Evolutionary conservation across 2,329 filamentous ascomycete species (phyloP), one percentile per base, ranked within the genome.

Genomic region (Escovopsis weberi): DNA sequence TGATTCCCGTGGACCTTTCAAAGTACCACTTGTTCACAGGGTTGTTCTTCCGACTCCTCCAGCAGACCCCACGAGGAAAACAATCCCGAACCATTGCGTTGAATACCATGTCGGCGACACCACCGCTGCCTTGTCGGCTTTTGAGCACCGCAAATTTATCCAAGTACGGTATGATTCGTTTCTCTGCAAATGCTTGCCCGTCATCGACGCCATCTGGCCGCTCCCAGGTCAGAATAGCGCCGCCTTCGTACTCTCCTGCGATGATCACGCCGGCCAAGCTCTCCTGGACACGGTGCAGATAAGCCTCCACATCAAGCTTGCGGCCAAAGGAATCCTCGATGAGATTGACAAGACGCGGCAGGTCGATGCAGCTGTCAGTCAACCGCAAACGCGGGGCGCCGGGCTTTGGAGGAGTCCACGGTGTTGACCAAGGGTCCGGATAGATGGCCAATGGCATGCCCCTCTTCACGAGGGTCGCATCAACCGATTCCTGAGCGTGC

Each of bases 11-110:
- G 2, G 85, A 85, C 39, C 91, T 73, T 63, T 98, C 91, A 63
- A 96, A 95, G 60, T 98, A 98, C 91, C 91, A 98, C 59, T 95
- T 95, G 58, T 98, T 98, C 4, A 98, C 91, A 0, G 88, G 89
- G 56, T 98, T 96, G 57, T 88, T 78, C 55, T 82, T 82, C 41
- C 91, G 71, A 57, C 85, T 93, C 44, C 88, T 72, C 91, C 91
- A 98, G 55, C 88, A 93, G 2, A 96, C 84, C 1, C 91, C 91
- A 2, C 76, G 63, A 0, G 88, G 88, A 51, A 96, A 93, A 53
- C 88, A 94, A 18, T 81, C 78, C 26, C 84, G 75, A 5, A 94
- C 85, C 84, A 98, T 94, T 32, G 87, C 82, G 48, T 93, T 94
- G 65, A 96, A 98, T 7, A 98, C 83, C 34, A 96, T 82, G 56